phyloP scores from a whole-genome alignment of 805 yeast genomes.

The Schizosaccharomyces osmophilus region DNA sequence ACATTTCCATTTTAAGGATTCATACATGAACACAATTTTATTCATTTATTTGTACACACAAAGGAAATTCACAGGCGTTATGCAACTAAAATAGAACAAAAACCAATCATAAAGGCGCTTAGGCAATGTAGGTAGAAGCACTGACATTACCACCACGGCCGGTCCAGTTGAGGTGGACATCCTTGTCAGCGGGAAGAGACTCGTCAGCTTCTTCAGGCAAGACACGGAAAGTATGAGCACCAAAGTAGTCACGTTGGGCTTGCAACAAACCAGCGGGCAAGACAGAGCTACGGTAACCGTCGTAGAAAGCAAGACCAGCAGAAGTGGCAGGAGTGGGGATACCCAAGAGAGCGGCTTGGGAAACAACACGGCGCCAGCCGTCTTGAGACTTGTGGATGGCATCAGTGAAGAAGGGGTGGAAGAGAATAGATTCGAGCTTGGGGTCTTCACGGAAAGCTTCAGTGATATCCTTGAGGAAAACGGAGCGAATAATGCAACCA shows the following conservation, averaged over 20 bases:
- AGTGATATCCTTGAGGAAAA: slow-evolving; percentile 90
- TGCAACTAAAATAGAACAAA: neutral
- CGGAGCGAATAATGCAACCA: slow-evolving; percentile 98
- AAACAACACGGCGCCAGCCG: slow-evolving; percentile 83
- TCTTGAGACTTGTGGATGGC: slow-evolving; percentile 83
- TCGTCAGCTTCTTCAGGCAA: slow-evolving; percentile 65
- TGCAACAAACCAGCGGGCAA: slow-evolving; percentile 94
- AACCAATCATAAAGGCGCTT: slow-evolving; percentile 10
- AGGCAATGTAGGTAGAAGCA: slow-evolving; percentile 85
- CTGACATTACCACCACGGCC: slow-evolving; percentile 96
- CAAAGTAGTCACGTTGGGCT: slow-evolving; percentile 99
- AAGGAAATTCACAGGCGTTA: neutral
- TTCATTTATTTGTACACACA: neutral
- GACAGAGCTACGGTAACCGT: slow-evolving; percentile 89
- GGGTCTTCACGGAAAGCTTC: slow-evolving; percentile 86
- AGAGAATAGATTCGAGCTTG: slow-evolving; percentile 79
- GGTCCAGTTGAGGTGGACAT: slow-evolving; percentile 96
- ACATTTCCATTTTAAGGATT: too few species aligned
- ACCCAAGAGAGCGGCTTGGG: slow-evolving; percentile 59
- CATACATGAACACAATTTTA: neutral
- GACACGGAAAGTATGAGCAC: slow-evolving; percentile 96
- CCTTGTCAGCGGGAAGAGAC: slow-evolving; percentile 49
- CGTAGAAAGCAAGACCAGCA: slow-evolving; percentile 92
- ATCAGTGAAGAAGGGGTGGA: slow-evolving; percentile 78
- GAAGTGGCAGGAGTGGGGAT: slow-evolving; percentile 95